Conservation (phyloP, 1,139 yeast species). For the Sugiyamaella japonica region DNA sequence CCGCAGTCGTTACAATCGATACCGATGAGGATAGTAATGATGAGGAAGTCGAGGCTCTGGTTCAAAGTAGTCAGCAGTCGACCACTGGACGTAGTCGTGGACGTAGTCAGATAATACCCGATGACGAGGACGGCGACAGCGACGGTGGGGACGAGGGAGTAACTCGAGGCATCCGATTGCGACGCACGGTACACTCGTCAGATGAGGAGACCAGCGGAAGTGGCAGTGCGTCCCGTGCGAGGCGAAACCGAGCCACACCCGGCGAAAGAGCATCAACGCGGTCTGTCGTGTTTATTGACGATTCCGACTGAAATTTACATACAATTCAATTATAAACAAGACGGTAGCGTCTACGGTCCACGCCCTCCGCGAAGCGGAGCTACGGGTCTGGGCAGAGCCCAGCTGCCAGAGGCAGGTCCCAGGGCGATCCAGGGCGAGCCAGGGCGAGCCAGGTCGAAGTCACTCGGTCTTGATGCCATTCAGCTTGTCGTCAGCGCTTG, state of each 20-base stretch:
- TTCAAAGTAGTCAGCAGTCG: neutral
- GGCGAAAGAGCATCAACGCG: neutral
- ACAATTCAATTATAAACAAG: no score
- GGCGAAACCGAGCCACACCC: neutral
- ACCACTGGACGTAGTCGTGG: neutral
- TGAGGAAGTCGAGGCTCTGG: neutral
- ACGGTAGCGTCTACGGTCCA: no score
- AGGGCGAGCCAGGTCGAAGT: no score
- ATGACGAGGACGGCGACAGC: neutral
- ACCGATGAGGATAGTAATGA: neutral
- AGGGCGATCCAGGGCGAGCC: no score
- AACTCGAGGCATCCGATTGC: neutral
- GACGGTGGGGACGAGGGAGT: neutral
- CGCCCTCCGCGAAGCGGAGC: neutral
- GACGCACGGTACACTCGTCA: neutral
- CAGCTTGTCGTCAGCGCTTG: neutral
- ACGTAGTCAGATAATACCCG: neutral
- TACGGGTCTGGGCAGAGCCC: neutral
- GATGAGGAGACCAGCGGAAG: neutral
- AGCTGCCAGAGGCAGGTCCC: neutral
- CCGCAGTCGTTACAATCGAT: neutral
- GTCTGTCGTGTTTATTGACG: slow-evolving; percentile 4
- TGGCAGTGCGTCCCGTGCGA: neutral
- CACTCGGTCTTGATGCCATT: neutral
- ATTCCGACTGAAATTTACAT: neutral